phyloP scores from a whole-genome alignment of 495 filamentous ascomycete species.

The Baudoinia panamericana region DNA sequence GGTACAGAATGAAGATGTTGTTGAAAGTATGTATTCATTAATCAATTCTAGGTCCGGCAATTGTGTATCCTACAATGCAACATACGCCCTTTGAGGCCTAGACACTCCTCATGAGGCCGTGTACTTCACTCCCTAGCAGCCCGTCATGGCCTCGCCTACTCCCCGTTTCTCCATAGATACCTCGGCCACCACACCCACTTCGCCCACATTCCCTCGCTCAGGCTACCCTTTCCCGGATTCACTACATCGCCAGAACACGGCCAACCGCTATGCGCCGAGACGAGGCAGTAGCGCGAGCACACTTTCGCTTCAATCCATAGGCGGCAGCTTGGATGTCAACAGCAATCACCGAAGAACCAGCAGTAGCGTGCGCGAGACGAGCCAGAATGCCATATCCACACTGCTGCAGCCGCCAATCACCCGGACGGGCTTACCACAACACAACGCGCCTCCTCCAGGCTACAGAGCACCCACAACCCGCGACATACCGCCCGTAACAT shows the following conservation, averaged over 20 bases:
- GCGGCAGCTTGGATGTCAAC: constrained; percentile 53
- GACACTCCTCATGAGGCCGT: constrained; percentile 1
- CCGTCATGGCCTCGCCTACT: constrained; percentile 14
- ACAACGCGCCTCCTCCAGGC: constrained; percentile 49
- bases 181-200: constrained; percentile 2
- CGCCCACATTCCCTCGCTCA: constrained; percentile 17
- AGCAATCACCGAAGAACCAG: constrained; percentile 37
- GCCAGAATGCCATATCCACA: constrained; percentile 65
- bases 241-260: constrained; percentile 27
- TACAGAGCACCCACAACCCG: constrained; percentile 75
- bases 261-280: constrained; percentile 37
- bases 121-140: too few relatives aligned
- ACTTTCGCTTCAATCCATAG: constrained; percentile 55
- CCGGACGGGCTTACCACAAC: constrained; percentile 70
- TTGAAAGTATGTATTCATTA: too few relatives aligned
- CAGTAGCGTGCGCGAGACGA: constrained; percentile 49
- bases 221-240: constrained; percentile 30
- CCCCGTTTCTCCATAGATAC: constrained; percentile 10
- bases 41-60: too few relatives aligned
- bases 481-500: constrained; percentile 88
- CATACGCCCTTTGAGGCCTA: too few relatives aligned
- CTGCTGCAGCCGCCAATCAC: constrained; percentile 82
- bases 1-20: too few relatives aligned
- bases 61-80: too few relatives aligned
- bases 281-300: constrained; percentile 70